Conservation (phyloP, 208 protist species). For the Blastocrithidia nonstop region DNA sequence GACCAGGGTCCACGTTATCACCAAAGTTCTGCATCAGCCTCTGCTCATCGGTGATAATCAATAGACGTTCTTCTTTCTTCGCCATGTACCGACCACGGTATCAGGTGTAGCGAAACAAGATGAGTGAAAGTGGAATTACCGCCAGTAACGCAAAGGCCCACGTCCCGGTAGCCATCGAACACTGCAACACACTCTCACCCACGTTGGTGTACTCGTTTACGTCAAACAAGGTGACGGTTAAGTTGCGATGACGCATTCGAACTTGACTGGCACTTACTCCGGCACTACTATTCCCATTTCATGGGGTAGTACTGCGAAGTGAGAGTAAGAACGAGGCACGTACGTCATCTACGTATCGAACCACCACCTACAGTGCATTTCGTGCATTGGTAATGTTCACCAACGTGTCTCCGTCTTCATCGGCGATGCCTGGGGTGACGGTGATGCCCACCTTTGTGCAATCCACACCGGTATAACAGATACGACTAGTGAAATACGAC, state of each 20-base stretch:
- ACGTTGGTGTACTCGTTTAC: conserved; percentile 16
- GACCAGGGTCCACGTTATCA: background rate
- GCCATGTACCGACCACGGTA: conserved; percentile 23
- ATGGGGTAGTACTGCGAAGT: background rate
- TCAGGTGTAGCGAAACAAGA: conserved; percentile 39
- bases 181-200: conserved; percentile 11
- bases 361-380: conserved; percentile 21
- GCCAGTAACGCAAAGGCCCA: conserved; percentile 52
- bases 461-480: background rate
- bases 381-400: conserved; percentile 19
- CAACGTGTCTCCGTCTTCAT: conserved; percentile 7
- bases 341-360: conserved; percentile 23
- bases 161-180: conserved; percentile 15
- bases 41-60: conserved; percentile 45
- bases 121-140: conserved; percentile 16
- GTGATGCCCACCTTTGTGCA: background rate
- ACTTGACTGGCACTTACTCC: conserved; percentile 7
- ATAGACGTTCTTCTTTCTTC: conserved; percentile 27
- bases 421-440: conserved; percentile 1
- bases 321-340: conserved; percentile 4
- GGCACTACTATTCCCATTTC: conserved; percentile 4
- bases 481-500: conserved; percentile 4
- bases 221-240: conserved; percentile 26
- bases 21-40: conserved; percentile 25
- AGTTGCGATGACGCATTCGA: conserved; percentile 10